Conservation (phyloP, 2,329 filamentous ascomycete species). For the Fonsecaea nubica region DNA sequence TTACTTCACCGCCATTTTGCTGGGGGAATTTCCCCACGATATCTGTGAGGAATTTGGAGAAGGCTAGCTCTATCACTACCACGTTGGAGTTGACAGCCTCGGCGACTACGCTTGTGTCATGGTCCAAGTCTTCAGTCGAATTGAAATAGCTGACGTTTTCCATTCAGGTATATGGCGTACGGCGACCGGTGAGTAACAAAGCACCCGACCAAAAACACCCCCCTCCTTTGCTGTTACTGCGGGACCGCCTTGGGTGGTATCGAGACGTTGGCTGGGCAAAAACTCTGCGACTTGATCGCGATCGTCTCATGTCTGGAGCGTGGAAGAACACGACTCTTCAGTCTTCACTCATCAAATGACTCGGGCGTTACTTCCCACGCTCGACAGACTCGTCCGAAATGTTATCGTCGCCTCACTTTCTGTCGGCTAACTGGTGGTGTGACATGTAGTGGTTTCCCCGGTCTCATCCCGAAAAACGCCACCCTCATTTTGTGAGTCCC, state of each 20-base stretch:
- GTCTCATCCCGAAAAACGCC: conserved; percentile 76
- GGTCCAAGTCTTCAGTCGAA: neutral
- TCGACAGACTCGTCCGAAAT: neutral
- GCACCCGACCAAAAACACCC: neutral
- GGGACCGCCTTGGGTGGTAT: neutral
- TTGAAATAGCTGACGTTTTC: conserved; percentile 16
- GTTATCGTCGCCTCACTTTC: neutral
- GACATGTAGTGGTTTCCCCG: conserved; percentile 72
- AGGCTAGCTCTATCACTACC: neutral
- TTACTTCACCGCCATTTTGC: neutral
- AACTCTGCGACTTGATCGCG: neutral
- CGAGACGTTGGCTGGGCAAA: neutral
- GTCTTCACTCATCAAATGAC: neutral
- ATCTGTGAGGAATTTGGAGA: neutral
- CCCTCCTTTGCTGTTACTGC: neutral
- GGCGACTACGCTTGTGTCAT: neutral
- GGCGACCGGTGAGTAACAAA: conserved; percentile 47
- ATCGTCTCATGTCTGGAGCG: neutral
- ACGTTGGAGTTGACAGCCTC: neutral
- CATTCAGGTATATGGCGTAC: conserved; percentile 44
- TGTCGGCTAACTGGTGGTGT: conserved; percentile 25
- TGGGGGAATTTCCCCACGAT: neutral
- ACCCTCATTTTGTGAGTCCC: conserved; percentile 79
- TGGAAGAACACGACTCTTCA: neutral
- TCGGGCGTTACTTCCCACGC: neutral